These are phyloP conservation scores for Orbilia brochopaga DNA, from an alignment of 2,329 filamentous ascomycete genomes.

Conservation along the genomic window DNA sequence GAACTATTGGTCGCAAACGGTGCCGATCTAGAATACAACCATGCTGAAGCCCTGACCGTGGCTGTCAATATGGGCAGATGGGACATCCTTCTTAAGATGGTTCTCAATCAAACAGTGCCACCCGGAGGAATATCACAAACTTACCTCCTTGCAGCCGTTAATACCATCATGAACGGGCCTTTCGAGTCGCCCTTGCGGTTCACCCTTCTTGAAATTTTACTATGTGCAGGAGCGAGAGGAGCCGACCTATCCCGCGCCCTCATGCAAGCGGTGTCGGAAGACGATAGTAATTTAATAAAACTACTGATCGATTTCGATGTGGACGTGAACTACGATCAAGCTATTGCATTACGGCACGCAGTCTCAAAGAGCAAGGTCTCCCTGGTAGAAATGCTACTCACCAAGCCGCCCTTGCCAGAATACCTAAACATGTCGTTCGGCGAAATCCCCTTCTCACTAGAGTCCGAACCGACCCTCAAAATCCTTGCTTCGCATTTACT, in stretches of 20 bases:
- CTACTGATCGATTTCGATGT: slow-evolving; percentile 35
- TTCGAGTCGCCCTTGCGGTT: slow-evolving; percentile 26
- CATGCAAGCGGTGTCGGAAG: slow-evolving; percentile 26
- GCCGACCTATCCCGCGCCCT: slow-evolving; percentile 28
- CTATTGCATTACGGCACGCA: slow-evolving; percentile 23
- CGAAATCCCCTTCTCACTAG: slow-evolving; percentile 38
- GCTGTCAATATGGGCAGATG: slow-evolving; percentile 26
- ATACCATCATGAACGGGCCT: slow-evolving; percentile 15
- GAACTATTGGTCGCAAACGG: slow-evolving; percentile 38
- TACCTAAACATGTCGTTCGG: slow-evolving; percentile 38
- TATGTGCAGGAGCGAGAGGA: slow-evolving; percentile 36
- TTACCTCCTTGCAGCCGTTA: slow-evolving; percentile 27
- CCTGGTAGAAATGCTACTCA: slow-evolving; percentile 24
- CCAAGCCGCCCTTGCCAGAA: slow-evolving; percentile 22
- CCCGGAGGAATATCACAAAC: slow-evolving; percentile 30
- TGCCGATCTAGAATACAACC: slow-evolving; percentile 42
- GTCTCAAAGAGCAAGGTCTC: slow-evolving; percentile 20
- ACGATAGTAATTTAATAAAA: slow-evolving; percentile 37
- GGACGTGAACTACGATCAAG: slow-evolving; percentile 41
- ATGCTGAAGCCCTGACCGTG: slow-evolving; percentile 26
- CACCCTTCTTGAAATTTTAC: slow-evolving; percentile 39
- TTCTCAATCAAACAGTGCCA: slow-evolving; percentile 27
- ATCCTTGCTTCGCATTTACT: slow-evolving; percentile 24
- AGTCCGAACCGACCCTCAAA: slow-evolving; percentile 37
- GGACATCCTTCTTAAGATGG: slow-evolving; percentile 40